Evolutionary conservation across 441 rosid species (phyloP), one percentile per base, ranked within the genome.

Genomic region (Gossypium trilobum): DNA sequence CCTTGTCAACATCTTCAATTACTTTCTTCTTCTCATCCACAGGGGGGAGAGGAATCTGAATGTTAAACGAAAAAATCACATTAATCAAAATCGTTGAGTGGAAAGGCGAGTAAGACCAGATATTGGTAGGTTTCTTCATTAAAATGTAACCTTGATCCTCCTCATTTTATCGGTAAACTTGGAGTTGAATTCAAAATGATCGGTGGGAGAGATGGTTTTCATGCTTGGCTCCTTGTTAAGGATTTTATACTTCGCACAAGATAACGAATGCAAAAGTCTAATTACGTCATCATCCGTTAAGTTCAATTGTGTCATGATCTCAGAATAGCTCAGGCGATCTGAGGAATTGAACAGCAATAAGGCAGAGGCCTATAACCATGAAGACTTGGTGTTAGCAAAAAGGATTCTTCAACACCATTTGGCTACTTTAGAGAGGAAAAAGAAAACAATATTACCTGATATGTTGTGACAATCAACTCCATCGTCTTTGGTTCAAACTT

Each of bases 401-500:
- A 27, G 2, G 22, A 29, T 52, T 27, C 13, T 29, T 36, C 14
- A 52, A 27, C 44, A 6, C 22, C 44, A 46, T 51, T 14, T 29
- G 16, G 16, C 59, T 50, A 9, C 9, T 23, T 48, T 0, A 68
- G n/a, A 68, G 9, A 6, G 8, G 17, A 10, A 6, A 25, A 22
- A 62, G 22, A 33, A 48, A 14, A 42, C 13, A 10, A 51, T 50
- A 23, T 72, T 63, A 84, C 87, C 80, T 85, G 87, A 72, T 83
- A 83, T 3, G 86, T 85, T 19, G 86, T 74, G 48, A 85, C 88
- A 70, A 85, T 75, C 73, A 85, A 51, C 77, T 85, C 88, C 68
- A 84, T 77, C 16, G 77, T 71, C 77, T 84, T 85, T 48, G 77
- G 75, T 17, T 81, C 88, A 68, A 85, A 85, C 70, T 85, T 85